These are phyloP conservation scores for Salinomyces thailandicus DNA, from an alignment of 2,329 filamentous ascomycete species.

Conservation along the genomic window DNA sequence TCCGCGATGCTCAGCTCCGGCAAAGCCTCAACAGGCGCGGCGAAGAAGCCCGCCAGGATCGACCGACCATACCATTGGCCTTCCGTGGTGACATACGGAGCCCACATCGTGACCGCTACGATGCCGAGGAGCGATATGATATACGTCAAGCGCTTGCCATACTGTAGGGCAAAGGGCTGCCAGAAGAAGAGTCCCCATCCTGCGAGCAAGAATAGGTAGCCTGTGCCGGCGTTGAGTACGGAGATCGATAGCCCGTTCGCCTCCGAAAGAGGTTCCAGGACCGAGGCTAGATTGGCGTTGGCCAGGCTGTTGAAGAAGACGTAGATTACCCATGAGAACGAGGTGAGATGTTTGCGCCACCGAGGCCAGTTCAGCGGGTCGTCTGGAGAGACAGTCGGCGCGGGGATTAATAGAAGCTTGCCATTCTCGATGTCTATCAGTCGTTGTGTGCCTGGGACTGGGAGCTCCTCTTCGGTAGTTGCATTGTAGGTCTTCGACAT, in stretches of 20 bases:
- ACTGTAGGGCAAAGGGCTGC: slow-evolving; percentile 40
- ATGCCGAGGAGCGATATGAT: slow-evolving; percentile 32
- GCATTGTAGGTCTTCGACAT: too few relatives aligned
- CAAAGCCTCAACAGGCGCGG: slow-evolving; percentile 47
- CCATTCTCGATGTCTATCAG: slow-evolving; percentile 5
- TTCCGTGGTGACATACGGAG: slow-evolving; percentile 33
- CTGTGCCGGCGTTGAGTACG: slow-evolving; percentile 47
- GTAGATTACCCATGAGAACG: slow-evolving; percentile 45
- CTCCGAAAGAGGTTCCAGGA: slow-evolving; percentile 37
- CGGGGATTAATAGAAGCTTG: slow-evolving; percentile 10
- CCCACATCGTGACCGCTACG: slow-evolving; percentile 34
- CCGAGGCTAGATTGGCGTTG: slow-evolving; percentile 43
- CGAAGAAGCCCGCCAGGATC: slow-evolving; percentile 48
- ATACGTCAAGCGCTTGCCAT: slow-evolving; percentile 40
- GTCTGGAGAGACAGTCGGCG: slow-evolving; percentile 3
- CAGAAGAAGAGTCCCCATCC: slow-evolving; percentile 48
- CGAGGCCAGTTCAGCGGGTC: slow-evolving; percentile 23
- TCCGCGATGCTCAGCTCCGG: slow-evolving; percentile 49
- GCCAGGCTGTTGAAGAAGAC: slow-evolving; percentile 42
- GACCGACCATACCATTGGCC: slow-evolving; percentile 39
- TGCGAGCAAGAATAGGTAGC: slow-evolving; percentile 46
- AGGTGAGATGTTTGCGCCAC: slow-evolving; percentile 36
- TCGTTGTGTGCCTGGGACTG: neutral
- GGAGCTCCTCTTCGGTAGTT: neutral
- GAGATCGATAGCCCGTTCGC: slow-evolving; percentile 37